These are phyloP conservation scores for Acmispon strigosus DNA, from an alignment of 306 rosid genomes.

Conservation along the genomic window DNA sequence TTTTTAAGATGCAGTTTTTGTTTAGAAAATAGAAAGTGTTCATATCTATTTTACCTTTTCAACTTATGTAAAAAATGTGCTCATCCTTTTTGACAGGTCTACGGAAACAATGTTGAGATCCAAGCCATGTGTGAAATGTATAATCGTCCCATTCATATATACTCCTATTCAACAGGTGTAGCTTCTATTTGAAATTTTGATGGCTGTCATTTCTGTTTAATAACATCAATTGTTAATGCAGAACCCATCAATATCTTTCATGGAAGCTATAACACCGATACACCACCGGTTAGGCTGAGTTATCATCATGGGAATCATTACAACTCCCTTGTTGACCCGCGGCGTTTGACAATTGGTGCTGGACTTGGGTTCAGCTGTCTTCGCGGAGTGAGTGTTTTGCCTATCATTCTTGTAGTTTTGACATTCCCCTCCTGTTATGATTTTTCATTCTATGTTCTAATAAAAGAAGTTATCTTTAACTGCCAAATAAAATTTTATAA, in stretches of 20 bases:
- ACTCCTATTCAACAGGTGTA: conserved; percentile 65
- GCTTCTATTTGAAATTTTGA: background rate
- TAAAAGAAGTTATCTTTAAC: background rate
- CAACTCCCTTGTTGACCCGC: conserved; percentile 90
- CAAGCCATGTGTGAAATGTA: conserved; percentile 89
- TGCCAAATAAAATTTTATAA: background rate
- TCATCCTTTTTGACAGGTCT: conserved; percentile 50
- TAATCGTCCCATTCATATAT: conserved; percentile 87
- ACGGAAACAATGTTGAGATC: conserved; percentile 89
- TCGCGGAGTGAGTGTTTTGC: conserved; percentile 50
- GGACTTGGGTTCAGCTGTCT: conserved; percentile 89
- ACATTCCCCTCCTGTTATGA: background rate
- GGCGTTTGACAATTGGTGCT: conserved; percentile 64
- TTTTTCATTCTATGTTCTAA: background rate
- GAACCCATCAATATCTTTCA: conserved; percentile 92
- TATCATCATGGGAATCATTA: conserved; percentile 91
- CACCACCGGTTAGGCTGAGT: conserved; percentile 81
- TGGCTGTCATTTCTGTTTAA: background rate
- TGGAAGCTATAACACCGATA: conserved; percentile 69
- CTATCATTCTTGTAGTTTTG: background rate
- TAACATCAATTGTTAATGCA: conserved; percentile 33
- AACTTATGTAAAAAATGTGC: background rate
- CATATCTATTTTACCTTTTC: background rate
- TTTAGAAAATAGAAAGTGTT: background rate
- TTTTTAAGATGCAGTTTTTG: background rate